These are phyloP conservation scores for Lactarius hengduanensis DNA, from an alignment of 768 basidiomycete species.

Conservation along the genomic window DNA sequence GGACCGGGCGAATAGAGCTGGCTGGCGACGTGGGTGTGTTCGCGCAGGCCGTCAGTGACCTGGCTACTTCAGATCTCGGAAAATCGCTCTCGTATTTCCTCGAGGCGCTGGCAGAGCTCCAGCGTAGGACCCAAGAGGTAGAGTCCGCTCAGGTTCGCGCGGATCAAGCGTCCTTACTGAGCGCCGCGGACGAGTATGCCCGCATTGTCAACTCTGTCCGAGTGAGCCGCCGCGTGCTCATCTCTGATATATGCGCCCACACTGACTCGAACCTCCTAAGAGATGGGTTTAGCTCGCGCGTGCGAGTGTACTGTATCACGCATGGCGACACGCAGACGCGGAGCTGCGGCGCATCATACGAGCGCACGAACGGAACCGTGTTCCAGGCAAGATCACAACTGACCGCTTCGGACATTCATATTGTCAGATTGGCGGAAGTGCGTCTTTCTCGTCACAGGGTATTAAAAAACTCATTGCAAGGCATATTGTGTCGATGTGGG, in stretches of 20 bases:
- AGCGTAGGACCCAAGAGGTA: conserved; percentile 68
- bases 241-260: neutral
- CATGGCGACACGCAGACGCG: conserved; percentile 66
- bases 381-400: conserved; percentile 66
- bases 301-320: conserved; percentile 64
- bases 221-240: conserved; percentile 38
- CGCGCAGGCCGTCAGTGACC: conserved; percentile 61
- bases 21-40: conserved; percentile 75
- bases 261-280: neutral
- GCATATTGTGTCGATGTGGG: conserved; percentile 42
- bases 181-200: conserved; percentile 92
- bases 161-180: conserved; percentile 79
- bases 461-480: neutral
- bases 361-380: conserved; percentile 77
- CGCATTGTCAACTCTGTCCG: conserved; percentile 84
- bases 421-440: too few species aligned
- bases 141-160: conserved; percentile 74
- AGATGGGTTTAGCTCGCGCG: conserved; percentile 86
- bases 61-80: conserved; percentile 75
- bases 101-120: conserved; percentile 67
- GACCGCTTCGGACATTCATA: conserved; percentile 53
- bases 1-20: conserved; percentile 49
- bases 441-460: too few species aligned
- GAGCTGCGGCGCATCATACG: conserved; percentile 71
- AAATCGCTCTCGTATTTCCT: conserved; percentile 70